Evolutionary conservation across 257 asterid species (phyloP), one percentile per base, ranked within the genome.

Genomic region (Solanum medicagineum): DNA sequence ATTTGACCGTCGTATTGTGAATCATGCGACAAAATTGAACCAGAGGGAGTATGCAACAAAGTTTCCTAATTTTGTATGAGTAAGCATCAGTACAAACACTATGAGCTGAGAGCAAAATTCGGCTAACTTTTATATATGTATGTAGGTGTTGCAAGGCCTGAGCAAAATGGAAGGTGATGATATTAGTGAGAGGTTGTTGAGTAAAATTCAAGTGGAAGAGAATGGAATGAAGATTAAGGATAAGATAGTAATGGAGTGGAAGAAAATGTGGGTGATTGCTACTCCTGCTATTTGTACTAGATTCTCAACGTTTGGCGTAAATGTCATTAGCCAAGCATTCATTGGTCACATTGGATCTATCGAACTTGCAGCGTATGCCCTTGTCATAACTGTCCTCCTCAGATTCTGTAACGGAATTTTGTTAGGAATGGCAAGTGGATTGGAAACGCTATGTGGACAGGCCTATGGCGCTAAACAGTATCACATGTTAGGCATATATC

Each of bases 401-500:
- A 87, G 94, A 51, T 91, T 91, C 29, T 90, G 88, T 26, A 90
- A 91, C 66, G 92, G 95, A 81, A 86, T 92, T 42, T 55, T 90
- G 90, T 90, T 89, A 85, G 98, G 98, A 14, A 89, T 88, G 90
- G 95, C 98, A 2, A 95, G 94, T 83, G 98, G 97, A 79, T 87
- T 92, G 71, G 97, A 95, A 88, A 95, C 98, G 7, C 86, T 94
- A 0, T 93, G 97, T 70, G 98, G 98, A 54, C 98, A 95, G 81
- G 93, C 98, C n/a, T 95, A 90, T 51, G 98, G 98, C 12, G 98
- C 95, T 32, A 89, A 66, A 65, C 98, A 95, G 24, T 89, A 93
- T 47, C 94, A 92, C 89, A 94, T 95, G 98, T 93, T 95, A 15
- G 98, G 98, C 7, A 57, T 95, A 16, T 91, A 94, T 87, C 94